Base-by-base conservation (phyloP, 257 asterid genomes). In the Mitragyna speciosa region DNA sequence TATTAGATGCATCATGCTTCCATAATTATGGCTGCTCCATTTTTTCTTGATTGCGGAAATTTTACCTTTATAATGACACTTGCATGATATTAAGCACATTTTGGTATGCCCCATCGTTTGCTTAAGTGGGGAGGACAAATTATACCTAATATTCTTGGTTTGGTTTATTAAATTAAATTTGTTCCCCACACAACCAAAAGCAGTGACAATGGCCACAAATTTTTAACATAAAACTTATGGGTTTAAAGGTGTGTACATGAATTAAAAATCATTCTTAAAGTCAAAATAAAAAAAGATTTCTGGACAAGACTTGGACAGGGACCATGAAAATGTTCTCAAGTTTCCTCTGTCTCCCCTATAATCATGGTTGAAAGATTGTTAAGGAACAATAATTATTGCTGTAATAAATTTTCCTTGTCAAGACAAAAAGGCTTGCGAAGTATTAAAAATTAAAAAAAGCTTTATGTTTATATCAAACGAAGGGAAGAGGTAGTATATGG, bases 51-150 rank as follows among this genome's bases (percentile, higher is more conserved):
- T 17, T 8, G 51, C 20, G n/a, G 31, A 28, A 11, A 22, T 30
- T 36, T 58, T 75, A 24, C 22, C 26, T 75, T 36, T 14, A 41
- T 14, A 75, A 59, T 41, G 17, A 58, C 28, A 31, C 79, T 59
- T 59, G 15, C 30, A 58, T n/a, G 54, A 58, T 30, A 36, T 58
- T 19, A 19, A 17, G 39, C 26, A 67, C 17, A 14, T n/a, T 63
- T 63, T 63, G 5, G 5, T 65, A 66, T 58, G 2, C n/a, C 24
- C 10, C 63, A 45, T 43, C 43, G 39, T 28, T 61, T 43, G 45
- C 79, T 61, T 61, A 26, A 43, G 12, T 69, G 41, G 31, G 47
- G 65, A 77, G 49, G 74, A 48, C 74, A 30, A 49, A 77, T 48
- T 56, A 48, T 30, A 28, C 74, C 19, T 22, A 47, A 43, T 63